phyloP scores from a whole-genome alignment of 2,329 filamentous ascomycete species.

The Penicillium nordicum region DNA sequence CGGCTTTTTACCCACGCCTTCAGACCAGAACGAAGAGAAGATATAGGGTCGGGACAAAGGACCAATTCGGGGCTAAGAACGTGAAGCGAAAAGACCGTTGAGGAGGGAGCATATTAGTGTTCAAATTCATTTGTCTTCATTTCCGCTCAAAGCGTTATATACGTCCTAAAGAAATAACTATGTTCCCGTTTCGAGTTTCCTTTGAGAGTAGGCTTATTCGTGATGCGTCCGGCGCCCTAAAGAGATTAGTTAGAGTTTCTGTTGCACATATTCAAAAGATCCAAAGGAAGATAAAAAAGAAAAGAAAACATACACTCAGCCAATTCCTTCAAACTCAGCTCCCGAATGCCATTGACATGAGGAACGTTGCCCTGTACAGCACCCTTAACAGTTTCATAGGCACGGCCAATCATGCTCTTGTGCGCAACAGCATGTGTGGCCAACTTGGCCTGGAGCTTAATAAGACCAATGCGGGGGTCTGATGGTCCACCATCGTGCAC shows the following conservation, averaged over 20 bases:
- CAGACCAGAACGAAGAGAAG: not conserved
- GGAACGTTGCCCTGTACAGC: constrained; percentile 69
- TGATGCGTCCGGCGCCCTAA: constrained; percentile 32
- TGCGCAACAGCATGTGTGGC: constrained; percentile 67
- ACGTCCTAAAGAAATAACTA: no score
- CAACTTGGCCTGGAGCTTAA: constrained; percentile 69
- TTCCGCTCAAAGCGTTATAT: not conserved
- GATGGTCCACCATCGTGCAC: constrained; percentile 76
- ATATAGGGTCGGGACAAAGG: not conserved
- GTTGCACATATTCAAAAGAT: not conserved
- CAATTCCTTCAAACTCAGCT: constrained; percentile 66
- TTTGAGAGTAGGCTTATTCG: constrained; percentile 11
- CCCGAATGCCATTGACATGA: constrained; percentile 70
- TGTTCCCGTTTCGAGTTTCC: not conserved
- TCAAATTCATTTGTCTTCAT: not conserved
- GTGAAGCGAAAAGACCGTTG: not conserved
- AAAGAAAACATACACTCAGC: constrained; percentile 50
- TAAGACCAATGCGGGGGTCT: constrained; percentile 78
- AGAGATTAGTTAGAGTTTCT: constrained; percentile 4
- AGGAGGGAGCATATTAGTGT: not conserved
- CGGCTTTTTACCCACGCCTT: not conserved
- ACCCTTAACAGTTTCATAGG: constrained; percentile 71
- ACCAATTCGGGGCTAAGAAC: not conserved
- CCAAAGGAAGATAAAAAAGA: not conserved
- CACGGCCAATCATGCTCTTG: constrained; percentile 61